Percentiles rank a stretch among this genome's conserved stretches.
phyloP scores from a whole-genome alignment of 768 basidiomycete species.

The Boletus edulis region DNA sequence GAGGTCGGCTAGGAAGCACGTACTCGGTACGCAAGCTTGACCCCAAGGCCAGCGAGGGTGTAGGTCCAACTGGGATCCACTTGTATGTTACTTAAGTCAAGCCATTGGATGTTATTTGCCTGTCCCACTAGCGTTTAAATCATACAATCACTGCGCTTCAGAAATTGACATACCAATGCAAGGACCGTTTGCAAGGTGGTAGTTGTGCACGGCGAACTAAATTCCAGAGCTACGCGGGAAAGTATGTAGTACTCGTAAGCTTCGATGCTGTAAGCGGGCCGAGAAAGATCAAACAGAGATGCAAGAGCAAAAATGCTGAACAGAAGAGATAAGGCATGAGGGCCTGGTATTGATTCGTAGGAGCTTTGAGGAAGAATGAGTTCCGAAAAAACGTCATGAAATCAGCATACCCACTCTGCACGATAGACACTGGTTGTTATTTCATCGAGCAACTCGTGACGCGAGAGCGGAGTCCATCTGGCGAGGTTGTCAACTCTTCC shows the following conservation, averaged over 20 bases:
- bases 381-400: neutral
- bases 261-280: slow-evolving; percentile 47
- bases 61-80: slow-evolving; percentile 49
- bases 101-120: slow-evolving; percentile 46
- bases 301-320: slow-evolving; percentile 68
- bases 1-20: slow-evolving; percentile 20
- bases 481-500: neutral
- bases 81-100: slow-evolving; percentile 55
- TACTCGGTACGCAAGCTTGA: slow-evolving; percentile 60
- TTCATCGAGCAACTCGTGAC: slow-evolving; percentile 55
- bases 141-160: neutral
- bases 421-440: slow-evolving; percentile 54
- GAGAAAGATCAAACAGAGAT: slow-evolving; percentile 53
- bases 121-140: slow-evolving; percentile 12
- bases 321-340: slow-evolving; percentile 60
- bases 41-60: slow-evolving; percentile 56
- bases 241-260: slow-evolving; percentile 64
- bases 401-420: slow-evolving; percentile 38
- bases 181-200: slow-evolving; percentile 58
- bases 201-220: slow-evolving; percentile 42
- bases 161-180: slow-evolving; percentile 45
- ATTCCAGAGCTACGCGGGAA: slow-evolving; percentile 49
- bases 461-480: slow-evolving; percentile 56
- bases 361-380: slow-evolving; percentile 30
- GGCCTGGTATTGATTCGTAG: slow-evolving; percentile 36